A percentile compares a stretch with the other conserved stretches of the same genome.
phyloP scores from a whole-genome alignment of 495 filamentous ascomycete genomes.

The Pyronema domesticum region DNA sequence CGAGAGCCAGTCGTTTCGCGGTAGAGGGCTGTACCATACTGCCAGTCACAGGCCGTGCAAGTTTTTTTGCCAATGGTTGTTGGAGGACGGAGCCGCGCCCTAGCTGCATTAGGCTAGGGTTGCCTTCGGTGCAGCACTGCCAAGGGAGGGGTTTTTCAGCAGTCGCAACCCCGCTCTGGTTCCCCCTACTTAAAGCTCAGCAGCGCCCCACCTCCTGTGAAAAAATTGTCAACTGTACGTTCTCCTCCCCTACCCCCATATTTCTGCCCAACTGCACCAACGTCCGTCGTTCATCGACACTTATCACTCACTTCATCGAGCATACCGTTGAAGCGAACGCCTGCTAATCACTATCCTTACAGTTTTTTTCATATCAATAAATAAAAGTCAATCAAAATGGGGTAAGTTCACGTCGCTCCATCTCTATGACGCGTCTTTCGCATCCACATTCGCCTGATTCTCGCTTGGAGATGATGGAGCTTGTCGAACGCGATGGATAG shows the following conservation, averaged over 20 bases:
- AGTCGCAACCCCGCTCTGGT: too few relatives aligned
- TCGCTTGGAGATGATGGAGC: neutral
- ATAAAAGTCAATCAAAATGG: constrained; percentile 11
- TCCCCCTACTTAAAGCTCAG: too few relatives aligned
- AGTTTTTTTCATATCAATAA: neutral
- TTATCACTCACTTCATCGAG: constrained; percentile 1
- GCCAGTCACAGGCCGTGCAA: too few relatives aligned
- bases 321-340: constrained; percentile 22
- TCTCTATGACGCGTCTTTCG: neutral
- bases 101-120: too few relatives aligned
- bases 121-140: too few relatives aligned
- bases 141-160: too few relatives aligned
- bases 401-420: constrained; percentile 9
- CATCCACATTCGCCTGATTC: neutral
- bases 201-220: too few relatives aligned
- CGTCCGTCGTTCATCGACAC: constrained; percentile 3
- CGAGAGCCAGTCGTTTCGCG: too few relatives aligned
- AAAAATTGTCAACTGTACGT: neutral
- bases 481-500: neutral
- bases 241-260: constrained; percentile 8
- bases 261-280: neutral
- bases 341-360: neutral
- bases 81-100: too few relatives aligned
- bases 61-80: too few relatives aligned
- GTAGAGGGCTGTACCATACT: too few relatives aligned